A percentile compares a stretch with the other conserved stretches of the same genome.
Evolutionary conservation across 2,329 filamentous ascomycete species (phyloP).

Genomic region (Tolypocladium ophioglossoides): DNA sequence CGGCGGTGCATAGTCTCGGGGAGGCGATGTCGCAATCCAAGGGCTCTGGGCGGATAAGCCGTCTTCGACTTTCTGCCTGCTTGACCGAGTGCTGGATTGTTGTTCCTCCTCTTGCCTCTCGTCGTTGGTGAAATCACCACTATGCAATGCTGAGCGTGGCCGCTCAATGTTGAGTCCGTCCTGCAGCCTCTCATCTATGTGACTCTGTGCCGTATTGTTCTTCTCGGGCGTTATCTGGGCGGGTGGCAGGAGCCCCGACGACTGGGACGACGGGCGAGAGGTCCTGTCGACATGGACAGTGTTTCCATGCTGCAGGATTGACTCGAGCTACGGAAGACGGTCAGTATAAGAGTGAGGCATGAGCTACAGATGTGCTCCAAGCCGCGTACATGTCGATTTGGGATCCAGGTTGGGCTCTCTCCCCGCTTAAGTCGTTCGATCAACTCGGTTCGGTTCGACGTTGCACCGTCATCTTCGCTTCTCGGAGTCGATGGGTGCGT

Average conservation of each 20-base stretch:
- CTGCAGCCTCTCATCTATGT: slow-evolving; percentile 30
- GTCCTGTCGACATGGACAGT: slow-evolving; percentile 6
- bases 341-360: not conserved
- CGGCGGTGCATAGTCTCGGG: slow-evolving; percentile 35
- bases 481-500: slow-evolving; percentile 11
- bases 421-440: slow-evolving; percentile 77
- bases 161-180: slow-evolving; percentile 62
- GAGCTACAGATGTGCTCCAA: not conserved
- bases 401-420: slow-evolving; percentile 65
- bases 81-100: not conserved
- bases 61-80: not conserved
- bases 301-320: slow-evolving; percentile 17
- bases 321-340: slow-evolving; percentile 23
- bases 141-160: slow-evolving; percentile 66
- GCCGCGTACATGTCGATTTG: slow-evolving; percentile 46
- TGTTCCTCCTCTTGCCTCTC: slow-evolving; percentile 10
- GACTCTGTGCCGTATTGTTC: slow-evolving; percentile 12
- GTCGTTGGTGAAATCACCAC: slow-evolving; percentile 51
- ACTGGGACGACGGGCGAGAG: slow-evolving; percentile 23
- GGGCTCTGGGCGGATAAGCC: slow-evolving; percentile 11
- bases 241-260: slow-evolving; percentile 32
- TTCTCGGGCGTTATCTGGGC: slow-evolving; percentile 38
- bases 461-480: slow-evolving; percentile 18
- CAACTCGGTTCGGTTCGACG: slow-evolving; percentile 60
- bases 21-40: slow-evolving; percentile 48